These are phyloP conservation scores for Lippia alba DNA, from an alignment of 305 asterid genomes.

Conservation along the genomic window DNA sequence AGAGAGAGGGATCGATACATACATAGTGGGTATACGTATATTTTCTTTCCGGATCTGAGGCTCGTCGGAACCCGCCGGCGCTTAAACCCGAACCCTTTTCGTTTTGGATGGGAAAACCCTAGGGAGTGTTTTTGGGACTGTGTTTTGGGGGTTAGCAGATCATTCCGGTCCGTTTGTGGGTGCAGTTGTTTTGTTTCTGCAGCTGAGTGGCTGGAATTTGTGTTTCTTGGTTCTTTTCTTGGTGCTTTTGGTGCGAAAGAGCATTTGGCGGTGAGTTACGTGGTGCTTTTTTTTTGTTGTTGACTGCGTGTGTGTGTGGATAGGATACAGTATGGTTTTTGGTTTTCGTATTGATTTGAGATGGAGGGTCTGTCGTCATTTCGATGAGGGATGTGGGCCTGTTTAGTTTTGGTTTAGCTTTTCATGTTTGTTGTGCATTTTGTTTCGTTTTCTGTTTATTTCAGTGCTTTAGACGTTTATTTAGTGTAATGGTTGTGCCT, in stretches of 20 bases:
- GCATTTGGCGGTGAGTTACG: constrained; percentile 35
- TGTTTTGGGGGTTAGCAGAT: constrained; percentile 33
- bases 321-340: constrained; percentile 8
- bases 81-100: constrained; percentile 58
- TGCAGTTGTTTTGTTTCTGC: constrained; percentile 28
- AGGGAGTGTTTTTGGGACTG: constrained; percentile 33
- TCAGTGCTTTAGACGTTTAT: constrained; percentile 7
- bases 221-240: constrained; percentile 16
- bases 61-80: constrained; percentile 70
- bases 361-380: neutral
- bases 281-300: constrained; percentile 8
- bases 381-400: neutral
- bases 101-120: constrained; percentile 53
- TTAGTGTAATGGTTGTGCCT: constrained; percentile 16
- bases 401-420: neutral
- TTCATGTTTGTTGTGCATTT: constrained; percentile 13
- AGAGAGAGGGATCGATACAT: constrained; percentile 36
- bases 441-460: constrained; percentile 4
- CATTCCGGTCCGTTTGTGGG: constrained; percentile 26
- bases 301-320: constrained; percentile 20
- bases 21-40: constrained; percentile 42
- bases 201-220: constrained; percentile 33
- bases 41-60: constrained; percentile 69
- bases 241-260: constrained; percentile 26
- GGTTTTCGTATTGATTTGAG: constrained; percentile 1